A percentile compares a stretch with the other conserved stretches of the same genome.
Conservation (phyloP, 371 early-diverging fungal genomes). For the Batkoa obscura region DNA sequence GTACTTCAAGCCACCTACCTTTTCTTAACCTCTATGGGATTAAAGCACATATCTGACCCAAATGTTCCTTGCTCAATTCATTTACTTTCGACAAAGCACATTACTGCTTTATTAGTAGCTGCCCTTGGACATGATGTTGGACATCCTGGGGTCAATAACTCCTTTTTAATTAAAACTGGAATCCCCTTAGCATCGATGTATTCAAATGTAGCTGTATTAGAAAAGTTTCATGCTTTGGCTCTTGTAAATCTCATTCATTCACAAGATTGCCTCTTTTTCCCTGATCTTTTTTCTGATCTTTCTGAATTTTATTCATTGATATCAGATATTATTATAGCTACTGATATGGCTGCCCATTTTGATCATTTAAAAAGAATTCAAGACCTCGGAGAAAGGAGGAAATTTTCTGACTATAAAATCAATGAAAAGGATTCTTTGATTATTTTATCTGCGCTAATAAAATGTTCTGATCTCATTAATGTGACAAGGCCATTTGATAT, state of each 20-base stretch:
- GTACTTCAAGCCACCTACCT: conserved; percentile 61
- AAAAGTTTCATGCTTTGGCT: conserved; percentile 80
- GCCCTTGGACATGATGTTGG: conserved; percentile 70
- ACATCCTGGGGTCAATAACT: conserved; percentile 73
- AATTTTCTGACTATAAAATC: conserved; percentile 9
- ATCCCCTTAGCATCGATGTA: conserved; percentile 76
- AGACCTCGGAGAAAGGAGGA: conserved; percentile 16
- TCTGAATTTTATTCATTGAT: conserved; percentile 41
- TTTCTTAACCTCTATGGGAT: conserved; percentile 24
- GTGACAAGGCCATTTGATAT: conserved; percentile 35
- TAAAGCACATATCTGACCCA: conserved; percentile 6
- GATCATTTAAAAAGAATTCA: conserved; percentile 49
- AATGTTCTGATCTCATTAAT: conserved; percentile 72
- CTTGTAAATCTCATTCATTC: conserved; percentile 59
- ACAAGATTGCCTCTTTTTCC: conserved; percentile 26
- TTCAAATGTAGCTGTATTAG: conserved; percentile 61
- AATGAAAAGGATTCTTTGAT: conserved; percentile 23
- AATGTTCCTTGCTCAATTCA: conserved; percentile 17
- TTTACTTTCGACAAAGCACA: conserved; percentile 39
- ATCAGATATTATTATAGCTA: conserved; percentile 47
- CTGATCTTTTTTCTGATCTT: conserved; percentile 19
- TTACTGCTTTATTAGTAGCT: conserved; percentile 50
- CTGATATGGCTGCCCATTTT: conserved; percentile 70
- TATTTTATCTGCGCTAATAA: conserved; percentile 48
- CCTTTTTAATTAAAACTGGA: conserved; percentile 49